These are phyloP conservation scores for Rhodotorula sp. DNA, from an alignment of 1,284 basidiomycete species.

Conservation along the genomic window DNA sequence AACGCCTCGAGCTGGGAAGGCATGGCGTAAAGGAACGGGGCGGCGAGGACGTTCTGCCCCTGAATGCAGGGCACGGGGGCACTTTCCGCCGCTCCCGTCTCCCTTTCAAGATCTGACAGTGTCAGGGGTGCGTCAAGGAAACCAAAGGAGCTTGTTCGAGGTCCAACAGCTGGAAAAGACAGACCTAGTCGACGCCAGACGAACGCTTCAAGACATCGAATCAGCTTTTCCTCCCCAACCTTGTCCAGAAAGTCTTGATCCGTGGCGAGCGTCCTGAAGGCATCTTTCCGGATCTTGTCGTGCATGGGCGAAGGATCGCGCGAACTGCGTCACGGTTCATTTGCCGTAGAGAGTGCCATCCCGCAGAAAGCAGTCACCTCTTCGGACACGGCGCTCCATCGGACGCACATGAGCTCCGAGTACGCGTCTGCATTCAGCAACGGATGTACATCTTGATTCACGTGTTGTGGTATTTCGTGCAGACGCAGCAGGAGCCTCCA, in stretches of 20 bases:
- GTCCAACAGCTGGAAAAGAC: conserved; percentile 22
- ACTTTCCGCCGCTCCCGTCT: background rate
- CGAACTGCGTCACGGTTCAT: conserved; percentile 8
- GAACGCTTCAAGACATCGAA: conserved; percentile 89
- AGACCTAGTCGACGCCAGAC: conserved; percentile 87
- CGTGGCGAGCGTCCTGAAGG: conserved; percentile 81
- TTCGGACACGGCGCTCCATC: conserved; percentile 25
- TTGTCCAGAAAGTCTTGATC: conserved; percentile 92
- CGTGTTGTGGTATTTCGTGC: conserved; percentile 7
- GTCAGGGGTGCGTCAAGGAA: background rate
- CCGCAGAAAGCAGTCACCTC: too few species aligned
- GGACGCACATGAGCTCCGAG: conserved; percentile 78
- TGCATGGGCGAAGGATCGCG: conserved; percentile 32
- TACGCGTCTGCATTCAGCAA: conserved; percentile 68
- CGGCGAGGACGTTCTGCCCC: conserved; percentile 82
- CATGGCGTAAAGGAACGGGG: conserved; percentile 94
- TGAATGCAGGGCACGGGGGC: conserved; percentile 27
- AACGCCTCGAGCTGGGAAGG: conserved; percentile 95
- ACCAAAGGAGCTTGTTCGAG: background rate
- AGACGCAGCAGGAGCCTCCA: conserved; percentile 90
- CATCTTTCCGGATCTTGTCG: conserved; percentile 56
- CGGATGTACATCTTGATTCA: conserved; percentile 53
- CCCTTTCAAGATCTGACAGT: background rate
- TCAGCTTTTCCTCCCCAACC: conserved; percentile 94
- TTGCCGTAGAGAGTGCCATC: too few species aligned